Conservation (phyloP, 1,284 basidiomycete genomes). For the Ustilago sp. region DNA sequence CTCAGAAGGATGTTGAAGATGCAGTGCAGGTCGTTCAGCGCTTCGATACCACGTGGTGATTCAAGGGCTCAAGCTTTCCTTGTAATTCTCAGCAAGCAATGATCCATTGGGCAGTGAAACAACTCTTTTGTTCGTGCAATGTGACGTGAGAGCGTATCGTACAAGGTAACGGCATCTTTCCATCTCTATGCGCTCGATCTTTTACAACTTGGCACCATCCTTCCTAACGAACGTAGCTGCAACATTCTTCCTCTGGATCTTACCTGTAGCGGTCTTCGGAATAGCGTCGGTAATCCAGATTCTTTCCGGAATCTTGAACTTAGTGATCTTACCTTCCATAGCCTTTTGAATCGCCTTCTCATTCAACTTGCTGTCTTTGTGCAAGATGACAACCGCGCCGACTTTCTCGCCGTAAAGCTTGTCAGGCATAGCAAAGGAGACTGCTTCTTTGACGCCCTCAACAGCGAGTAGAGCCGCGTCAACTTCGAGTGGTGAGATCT, state of each 20-base stretch:
- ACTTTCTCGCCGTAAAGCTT: slow-evolving; percentile 69
- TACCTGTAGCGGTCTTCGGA: slow-evolving; percentile 70
- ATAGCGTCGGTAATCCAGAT: slow-evolving; percentile 70
- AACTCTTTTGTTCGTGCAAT: neutral
- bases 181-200: no score
- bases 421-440: slow-evolving; percentile 70
- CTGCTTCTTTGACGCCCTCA: slow-evolving; percentile 73
- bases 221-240: slow-evolving; percentile 59
- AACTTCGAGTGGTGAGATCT: slow-evolving; percentile 78
- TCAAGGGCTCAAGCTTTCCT: neutral
- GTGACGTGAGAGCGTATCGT: neutral
- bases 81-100: neutral
- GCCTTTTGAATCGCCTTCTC: slow-evolving; percentile 60
- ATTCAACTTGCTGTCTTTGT: slow-evolving; percentile 40
- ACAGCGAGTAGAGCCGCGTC: slow-evolving; percentile 72
- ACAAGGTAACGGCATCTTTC: neutral
- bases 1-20: slow-evolving; percentile 65
- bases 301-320: slow-evolving; percentile 70
- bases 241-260: slow-evolving; percentile 66
- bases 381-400: slow-evolving; percentile 68
- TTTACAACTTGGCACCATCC: slow-evolving; percentile 49
- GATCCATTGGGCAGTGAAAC: neutral
- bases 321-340: slow-evolving; percentile 62
- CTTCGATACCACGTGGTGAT: slow-evolving; percentile 58
- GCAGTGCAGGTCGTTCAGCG: slow-evolving; percentile 56